Evolutionary conservation across 192 early-diverging fungal genomes (phyloP).

Genomic region (Coemansia sp.): DNA sequence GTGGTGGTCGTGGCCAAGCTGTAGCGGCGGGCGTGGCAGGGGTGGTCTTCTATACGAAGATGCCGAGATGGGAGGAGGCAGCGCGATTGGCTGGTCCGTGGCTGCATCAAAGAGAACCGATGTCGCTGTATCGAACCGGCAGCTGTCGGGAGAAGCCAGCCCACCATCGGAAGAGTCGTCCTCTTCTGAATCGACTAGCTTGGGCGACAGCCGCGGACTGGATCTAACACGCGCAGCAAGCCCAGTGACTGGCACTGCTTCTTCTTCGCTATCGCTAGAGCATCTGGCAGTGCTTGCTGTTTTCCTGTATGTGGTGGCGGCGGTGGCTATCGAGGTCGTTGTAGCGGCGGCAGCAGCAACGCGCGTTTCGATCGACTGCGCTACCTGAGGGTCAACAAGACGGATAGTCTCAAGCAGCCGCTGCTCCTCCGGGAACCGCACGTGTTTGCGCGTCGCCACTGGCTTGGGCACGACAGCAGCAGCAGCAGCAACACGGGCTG

Average conservation of each 20-base stretch:
- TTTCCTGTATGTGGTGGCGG: neutral
- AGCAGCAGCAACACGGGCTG: neutral
- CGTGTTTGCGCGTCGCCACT: constrained; percentile 22
- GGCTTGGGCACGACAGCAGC: neutral
- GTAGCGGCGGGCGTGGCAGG: constrained; percentile 7
- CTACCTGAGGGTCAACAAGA: constrained; percentile 29
- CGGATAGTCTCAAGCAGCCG: constrained; percentile 44
- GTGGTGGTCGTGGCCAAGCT: neutral
- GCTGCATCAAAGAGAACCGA: constrained; percentile 13
- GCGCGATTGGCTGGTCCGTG: neutral
- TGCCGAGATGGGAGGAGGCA: neutral
- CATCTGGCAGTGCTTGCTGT: neutral
- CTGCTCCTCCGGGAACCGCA: constrained; percentile 47
- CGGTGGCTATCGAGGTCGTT: neutral
- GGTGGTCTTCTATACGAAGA: constrained; percentile 10
- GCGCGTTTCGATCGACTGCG: constrained; percentile 29
- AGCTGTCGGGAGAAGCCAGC: neutral
- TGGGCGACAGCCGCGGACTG: constrained; percentile 26
- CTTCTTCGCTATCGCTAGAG: constrained; percentile 7
- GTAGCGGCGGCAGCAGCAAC: constrained; percentile 4
- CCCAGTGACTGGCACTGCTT: constrained; percentile 1
- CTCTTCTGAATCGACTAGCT: constrained; percentile 1
- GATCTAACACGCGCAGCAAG: constrained; percentile 22
- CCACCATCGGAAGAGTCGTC: constrained; percentile 8
- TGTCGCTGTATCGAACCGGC: constrained; percentile 18